These are phyloP conservation scores for Lactifluus subvellereus DNA, from an alignment of 768 basidiomycete species.

Conservation along the genomic window DNA sequence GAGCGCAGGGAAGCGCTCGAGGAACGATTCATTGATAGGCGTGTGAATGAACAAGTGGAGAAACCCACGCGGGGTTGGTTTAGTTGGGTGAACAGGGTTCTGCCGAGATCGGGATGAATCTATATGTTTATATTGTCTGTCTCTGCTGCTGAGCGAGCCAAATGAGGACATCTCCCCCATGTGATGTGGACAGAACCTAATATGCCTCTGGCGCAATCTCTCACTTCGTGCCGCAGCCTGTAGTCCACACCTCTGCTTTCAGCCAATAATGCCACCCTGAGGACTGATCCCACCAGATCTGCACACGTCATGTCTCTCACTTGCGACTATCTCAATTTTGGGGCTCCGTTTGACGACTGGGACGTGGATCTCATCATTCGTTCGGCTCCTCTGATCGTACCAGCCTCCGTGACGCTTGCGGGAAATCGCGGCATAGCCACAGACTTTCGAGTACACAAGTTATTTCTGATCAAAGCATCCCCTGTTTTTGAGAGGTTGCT, in stretches of 20 bases:
- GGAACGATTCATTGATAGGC: slow-evolving; percentile 25
- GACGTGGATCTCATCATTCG: slow-evolving; percentile 31
- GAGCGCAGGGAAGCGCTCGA: slow-evolving; percentile 10
- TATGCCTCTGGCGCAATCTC: background rate
- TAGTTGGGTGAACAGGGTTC: background rate
- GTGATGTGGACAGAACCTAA: background rate
- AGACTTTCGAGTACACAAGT: slow-evolving; percentile 7
- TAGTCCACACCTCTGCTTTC: background rate
- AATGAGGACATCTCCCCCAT: background rate
- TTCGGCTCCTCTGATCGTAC: background rate
- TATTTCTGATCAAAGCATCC: slow-evolving; percentile 12
- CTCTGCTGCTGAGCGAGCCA: background rate
- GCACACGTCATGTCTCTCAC: background rate
- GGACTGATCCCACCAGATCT: background rate
- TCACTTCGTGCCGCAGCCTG: background rate
- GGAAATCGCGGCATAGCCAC: background rate
- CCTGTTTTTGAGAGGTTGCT: slow-evolving; percentile 12
- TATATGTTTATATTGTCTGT: background rate
- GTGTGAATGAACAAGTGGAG: background rate
- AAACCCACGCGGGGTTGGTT: slow-evolving; percentile 6
- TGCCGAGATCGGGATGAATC: slow-evolving; percentile 3
- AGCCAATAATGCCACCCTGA: background rate
- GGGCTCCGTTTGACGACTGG: slow-evolving; percentile 42
- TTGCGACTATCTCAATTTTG: slow-evolving; percentile 27
- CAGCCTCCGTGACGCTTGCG: background rate